Conservation (phyloP, 176 grass and related monocot genomes). For the Aegilops sharonensis region DNA sequence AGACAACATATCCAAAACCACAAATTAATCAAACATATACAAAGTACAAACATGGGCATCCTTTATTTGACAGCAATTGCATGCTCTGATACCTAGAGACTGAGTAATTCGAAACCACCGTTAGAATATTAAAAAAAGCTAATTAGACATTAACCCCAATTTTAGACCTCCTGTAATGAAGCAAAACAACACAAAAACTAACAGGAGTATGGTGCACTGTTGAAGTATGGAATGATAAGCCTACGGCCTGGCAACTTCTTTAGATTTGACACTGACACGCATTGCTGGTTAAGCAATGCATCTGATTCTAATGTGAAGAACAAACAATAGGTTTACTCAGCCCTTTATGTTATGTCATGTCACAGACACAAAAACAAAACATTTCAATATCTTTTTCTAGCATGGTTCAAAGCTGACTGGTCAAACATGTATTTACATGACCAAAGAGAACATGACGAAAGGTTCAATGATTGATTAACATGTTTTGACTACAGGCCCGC, state of each 20-base stretch:
- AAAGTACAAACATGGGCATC: neutral
- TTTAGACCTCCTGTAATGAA: neutral
- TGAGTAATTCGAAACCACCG: neutral
- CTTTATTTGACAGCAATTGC: neutral
- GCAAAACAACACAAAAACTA: neutral
- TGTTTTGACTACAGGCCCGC: neutral
- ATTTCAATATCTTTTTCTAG: neutral
- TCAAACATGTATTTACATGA: neutral
- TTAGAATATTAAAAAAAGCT: conserved; percentile 24
- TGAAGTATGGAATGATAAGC: neutral
- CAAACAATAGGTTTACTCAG: neutral
- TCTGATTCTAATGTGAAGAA: neutral
- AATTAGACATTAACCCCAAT: conserved; percentile 11
- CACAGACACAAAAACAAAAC: neutral
- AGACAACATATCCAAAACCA: neutral
- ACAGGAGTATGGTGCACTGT: neutral
- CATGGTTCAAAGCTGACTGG: neutral
- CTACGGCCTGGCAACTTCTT: neutral
- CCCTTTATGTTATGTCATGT: neutral
- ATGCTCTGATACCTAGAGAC: neutral
- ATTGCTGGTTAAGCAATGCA: conserved; percentile 3
- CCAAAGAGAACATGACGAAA: neutral
- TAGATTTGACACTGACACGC: neutral
- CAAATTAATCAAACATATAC: conserved; percentile 2
- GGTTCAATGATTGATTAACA: neutral